Base-by-base conservation (phyloP, 345 rosid species). In the Lepidium didymum region DNA sequence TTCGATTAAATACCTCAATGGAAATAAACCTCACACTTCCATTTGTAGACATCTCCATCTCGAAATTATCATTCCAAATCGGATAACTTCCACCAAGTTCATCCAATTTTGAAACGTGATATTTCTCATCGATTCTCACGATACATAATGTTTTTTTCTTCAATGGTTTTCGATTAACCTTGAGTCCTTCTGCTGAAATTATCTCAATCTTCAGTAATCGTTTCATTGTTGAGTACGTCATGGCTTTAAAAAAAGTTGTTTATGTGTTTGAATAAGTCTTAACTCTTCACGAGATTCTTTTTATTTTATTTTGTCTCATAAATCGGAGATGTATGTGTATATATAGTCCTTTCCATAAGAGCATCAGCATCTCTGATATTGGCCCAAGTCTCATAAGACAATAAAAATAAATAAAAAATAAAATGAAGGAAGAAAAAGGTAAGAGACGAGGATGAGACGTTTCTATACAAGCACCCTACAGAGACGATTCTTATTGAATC, bases 121-220 rank as follows among this genome's bases (percentile, higher is more conserved):
- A 10, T 16, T 77, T 50, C 2, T 76, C 56, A 7, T 82, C 86
- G 15, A 62, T 36, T 31, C n/a, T 70, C 4, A 79, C 81, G 15
- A 51, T 25, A 5, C 72, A 81, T 25, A 14, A 78, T 5, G 85
- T 46, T 21, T 83, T 80, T 56, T 65, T 83, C 54, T 79, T 81
- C 62, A 64, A 9, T 0, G 80, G 64, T 74, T 76, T 84, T 7
- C 83, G 33, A 14, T 84, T 53, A 4, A 79, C 16, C 9, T 73
- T 68, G 12, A 90, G 81, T 38, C 82, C 82, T 68, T 90, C 91
- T 9, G 80, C 90, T 0, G 94, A 86, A 16, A 87, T 74, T 3
- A 81, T 11, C 3, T 84, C 81, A 56, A 87, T 68, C 77, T 87
- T 92, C 2, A 92, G 5, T 33, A 44, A 41, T 27, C 77, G 70